A percentile compares a stretch with the other conserved stretches of the same genome.
phyloP scores from a whole-genome alignment of 352 stramenopile species.

The Phytopythium ostracodes region DNA sequence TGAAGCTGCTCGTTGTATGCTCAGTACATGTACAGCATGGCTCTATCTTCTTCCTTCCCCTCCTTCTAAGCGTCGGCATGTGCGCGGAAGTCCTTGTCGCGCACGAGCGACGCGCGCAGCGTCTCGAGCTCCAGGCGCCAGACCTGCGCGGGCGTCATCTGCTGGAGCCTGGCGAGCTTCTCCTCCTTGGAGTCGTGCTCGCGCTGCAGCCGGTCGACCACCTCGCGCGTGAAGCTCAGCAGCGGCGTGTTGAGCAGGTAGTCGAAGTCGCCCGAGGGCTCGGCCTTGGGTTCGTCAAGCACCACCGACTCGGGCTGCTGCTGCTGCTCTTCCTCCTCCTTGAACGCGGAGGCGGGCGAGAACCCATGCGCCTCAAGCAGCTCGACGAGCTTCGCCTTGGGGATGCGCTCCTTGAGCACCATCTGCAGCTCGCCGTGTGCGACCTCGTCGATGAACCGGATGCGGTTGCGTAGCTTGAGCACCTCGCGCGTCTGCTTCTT shows the following conservation, averaged over 20 bases:
- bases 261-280: constrained; percentile 85
- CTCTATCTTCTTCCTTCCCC: constrained; percentile 6
- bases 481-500: constrained; percentile 84
- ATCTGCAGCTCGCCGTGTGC: constrained; percentile 91
- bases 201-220: constrained; percentile 87
- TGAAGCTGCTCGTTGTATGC: background rate
- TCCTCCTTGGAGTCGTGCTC: constrained; percentile 89
- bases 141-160: constrained; percentile 80
- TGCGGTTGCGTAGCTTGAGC: constrained; percentile 93
- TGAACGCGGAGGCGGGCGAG: constrained; percentile 46
- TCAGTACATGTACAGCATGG: too few relatives aligned
- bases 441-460: constrained; percentile 96
- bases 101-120: constrained; percentile 52
- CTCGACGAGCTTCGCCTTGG: constrained; percentile 52
- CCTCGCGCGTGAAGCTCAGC: constrained; percentile 97
- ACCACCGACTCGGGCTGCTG: constrained; percentile 17
- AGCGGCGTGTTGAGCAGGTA: constrained; percentile 99
- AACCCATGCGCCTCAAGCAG: constrained; percentile 49
- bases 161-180: constrained; percentile 86
- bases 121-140: constrained; percentile 75
- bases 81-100: constrained; percentile 61
- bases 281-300: constrained; percentile 24
- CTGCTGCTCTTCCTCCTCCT: constrained; percentile 17
- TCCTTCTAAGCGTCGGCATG: background rate
- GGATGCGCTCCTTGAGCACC: constrained; percentile 71